Percentiles rank a stretch among this genome's conserved stretches.
These are phyloP conservation scores for Sclerotinia trifoliorum DNA, from an alignment of 2,329 filamentous ascomycete genomes.

Conservation along the genomic window DNA sequence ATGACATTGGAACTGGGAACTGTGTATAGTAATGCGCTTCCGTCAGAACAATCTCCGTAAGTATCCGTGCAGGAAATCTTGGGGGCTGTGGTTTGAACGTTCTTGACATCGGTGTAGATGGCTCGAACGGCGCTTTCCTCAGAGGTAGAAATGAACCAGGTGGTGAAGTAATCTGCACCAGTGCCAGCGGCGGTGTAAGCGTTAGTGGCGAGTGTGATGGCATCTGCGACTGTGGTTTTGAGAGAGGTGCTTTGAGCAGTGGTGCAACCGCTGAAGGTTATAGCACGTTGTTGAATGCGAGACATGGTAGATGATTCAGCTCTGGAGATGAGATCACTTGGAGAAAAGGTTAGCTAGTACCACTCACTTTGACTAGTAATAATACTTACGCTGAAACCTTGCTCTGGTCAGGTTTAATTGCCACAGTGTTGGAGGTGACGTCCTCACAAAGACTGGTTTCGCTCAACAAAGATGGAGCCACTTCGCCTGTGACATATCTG, in stretches of 20 bases:
- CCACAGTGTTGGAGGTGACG: constrained; percentile 26
- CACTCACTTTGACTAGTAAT: neutral
- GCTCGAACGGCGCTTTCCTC: constrained; percentile 27
- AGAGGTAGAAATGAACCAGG: constrained; percentile 33
- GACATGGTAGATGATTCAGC: constrained; percentile 20
- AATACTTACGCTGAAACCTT: constrained; percentile 28
- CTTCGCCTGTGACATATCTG: constrained; percentile 29
- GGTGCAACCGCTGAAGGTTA: constrained; percentile 30
- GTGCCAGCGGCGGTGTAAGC: constrained; percentile 32
- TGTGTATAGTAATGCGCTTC: constrained; percentile 31
- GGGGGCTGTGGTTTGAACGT: constrained; percentile 31
- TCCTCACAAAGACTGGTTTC: constrained; percentile 25
- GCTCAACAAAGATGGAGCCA: constrained; percentile 24
- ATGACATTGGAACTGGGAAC: constrained; percentile 31
- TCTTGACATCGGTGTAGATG: constrained; percentile 31
- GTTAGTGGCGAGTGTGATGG: constrained; percentile 29
- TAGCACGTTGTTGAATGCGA: constrained; percentile 31
- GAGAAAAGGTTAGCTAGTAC: neutral
- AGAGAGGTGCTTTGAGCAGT: constrained; percentile 28
- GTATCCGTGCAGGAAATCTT: constrained; percentile 30
- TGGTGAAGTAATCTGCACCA: constrained; percentile 29
- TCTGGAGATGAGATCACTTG: constrained; percentile 28
- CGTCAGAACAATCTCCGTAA: constrained; percentile 31
- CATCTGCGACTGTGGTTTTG: constrained; percentile 28
- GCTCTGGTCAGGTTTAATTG: constrained; percentile 32